phyloP scores from a whole-genome alignment of 768 basidiomycete genomes.

The Calocybe indica region DNA sequence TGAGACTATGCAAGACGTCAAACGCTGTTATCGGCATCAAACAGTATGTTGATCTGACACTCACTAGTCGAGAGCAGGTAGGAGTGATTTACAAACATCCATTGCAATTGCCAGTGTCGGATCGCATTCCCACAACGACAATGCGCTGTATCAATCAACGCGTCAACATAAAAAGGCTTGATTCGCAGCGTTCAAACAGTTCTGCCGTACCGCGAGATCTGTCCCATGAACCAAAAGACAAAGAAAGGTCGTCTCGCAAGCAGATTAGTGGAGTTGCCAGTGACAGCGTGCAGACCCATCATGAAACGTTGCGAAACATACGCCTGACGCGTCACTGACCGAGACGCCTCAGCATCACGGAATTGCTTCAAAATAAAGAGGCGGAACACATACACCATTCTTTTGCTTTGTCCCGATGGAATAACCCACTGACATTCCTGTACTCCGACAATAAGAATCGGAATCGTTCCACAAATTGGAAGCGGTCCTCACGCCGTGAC shows the following conservation, averaged over 20 bases:
- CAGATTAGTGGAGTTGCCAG: slow-evolving; percentile 43
- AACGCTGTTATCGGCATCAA: slow-evolving; percentile 5
- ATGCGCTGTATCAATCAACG: slow-evolving; percentile 28
- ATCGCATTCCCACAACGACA: slow-evolving; percentile 59
- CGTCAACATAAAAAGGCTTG: background rate
- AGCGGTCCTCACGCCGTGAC: slow-evolving; percentile 40
- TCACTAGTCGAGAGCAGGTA: slow-evolving; percentile 55
- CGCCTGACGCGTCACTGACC: slow-evolving; percentile 54
- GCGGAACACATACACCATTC: slow-evolving; percentile 54
- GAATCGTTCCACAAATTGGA: too few relatives aligned
- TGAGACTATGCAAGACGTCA: slow-evolving; percentile 26
- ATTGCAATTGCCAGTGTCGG: slow-evolving; percentile 51
- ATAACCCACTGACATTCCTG: slow-evolving; percentile 39
- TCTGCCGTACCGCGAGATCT: slow-evolving; percentile 46
- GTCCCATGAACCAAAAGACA: slow-evolving; percentile 72
- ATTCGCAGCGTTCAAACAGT: slow-evolving; percentile 1
- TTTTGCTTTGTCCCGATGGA: slow-evolving; percentile 51
- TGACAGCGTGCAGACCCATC: slow-evolving; percentile 53
- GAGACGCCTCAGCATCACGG: slow-evolving; percentile 2
- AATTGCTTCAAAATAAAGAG: background rate
- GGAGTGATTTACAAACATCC: slow-evolving; percentile 55
- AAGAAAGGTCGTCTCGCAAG: slow-evolving; percentile 60
- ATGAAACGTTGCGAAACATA: slow-evolving; percentile 55
- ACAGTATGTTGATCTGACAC: slow-evolving; percentile 8
- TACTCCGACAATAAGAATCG: background rate